These are phyloP conservation scores for Neodidymelliopsis sp. DNA, from an alignment of 2,329 filamentous ascomycete genomes.

Conservation along the genomic window DNA sequence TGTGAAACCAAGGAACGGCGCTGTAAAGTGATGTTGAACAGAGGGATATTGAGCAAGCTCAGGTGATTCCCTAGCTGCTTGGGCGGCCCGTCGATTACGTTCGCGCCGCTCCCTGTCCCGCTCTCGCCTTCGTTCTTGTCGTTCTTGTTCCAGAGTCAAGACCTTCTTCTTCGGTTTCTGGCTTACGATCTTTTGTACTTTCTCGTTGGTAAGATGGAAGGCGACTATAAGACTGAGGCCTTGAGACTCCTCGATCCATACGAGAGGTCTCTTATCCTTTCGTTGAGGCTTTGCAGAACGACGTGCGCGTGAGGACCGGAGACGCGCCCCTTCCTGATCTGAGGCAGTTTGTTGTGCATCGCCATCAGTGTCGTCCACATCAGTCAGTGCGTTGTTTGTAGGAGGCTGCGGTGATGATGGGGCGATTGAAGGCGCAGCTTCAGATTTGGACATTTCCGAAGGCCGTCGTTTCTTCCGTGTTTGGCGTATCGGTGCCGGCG, in stretches of 20 bases:
- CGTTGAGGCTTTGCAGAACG: conserved; percentile 41
- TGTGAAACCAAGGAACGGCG: conserved; percentile 86
- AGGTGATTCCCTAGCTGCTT: conserved; percentile 47
- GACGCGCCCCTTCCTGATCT: conserved; percentile 39
- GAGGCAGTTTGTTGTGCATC: conserved; percentile 37
- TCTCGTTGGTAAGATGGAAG: conserved; percentile 57
- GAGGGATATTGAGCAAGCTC: conserved; percentile 64
- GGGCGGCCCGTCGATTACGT: conserved; percentile 57
- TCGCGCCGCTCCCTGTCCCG: conserved; percentile 51
- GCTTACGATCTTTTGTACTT: conserved; percentile 67
- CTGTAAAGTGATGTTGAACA: conserved; percentile 71
- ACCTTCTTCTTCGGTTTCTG: conserved; percentile 62
- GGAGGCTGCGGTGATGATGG: conserved; percentile 41
- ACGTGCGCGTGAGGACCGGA: conserved; percentile 44
- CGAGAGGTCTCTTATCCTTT: conserved; percentile 45
- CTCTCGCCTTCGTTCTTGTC: conserved; percentile 43
- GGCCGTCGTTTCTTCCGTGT: conserved; percentile 54
- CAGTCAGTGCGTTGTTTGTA: conserved; percentile 38
- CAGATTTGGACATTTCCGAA: conserved; percentile 45
- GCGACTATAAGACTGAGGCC: conserved; percentile 42
- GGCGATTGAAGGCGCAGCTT: conserved; percentile 35
- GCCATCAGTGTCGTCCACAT: conserved; percentile 41
- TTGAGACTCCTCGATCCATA: conserved; percentile 45
- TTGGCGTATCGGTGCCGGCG: conserved; percentile 53
- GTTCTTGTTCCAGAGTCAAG: conserved; percentile 41